These are phyloP conservation scores for Cadophora gregata DNA, from an alignment of 2,329 filamentous ascomycete genomes.

Conservation along the genomic window DNA sequence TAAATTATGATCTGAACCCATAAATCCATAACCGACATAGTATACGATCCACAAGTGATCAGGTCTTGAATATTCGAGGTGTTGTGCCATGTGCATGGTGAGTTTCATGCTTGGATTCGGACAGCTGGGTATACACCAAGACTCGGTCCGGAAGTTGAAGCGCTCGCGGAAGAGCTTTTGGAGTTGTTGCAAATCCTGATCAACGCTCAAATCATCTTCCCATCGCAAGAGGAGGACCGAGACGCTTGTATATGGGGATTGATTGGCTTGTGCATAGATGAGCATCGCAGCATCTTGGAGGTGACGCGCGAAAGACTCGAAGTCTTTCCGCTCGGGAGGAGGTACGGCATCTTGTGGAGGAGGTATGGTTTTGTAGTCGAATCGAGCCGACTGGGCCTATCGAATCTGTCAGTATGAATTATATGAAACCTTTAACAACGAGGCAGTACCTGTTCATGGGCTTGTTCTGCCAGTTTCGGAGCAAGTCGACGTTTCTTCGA, in stretches of 20 bases:
- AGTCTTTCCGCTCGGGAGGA: conserved; percentile 53
- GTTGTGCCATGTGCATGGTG: conserved; percentile 63
- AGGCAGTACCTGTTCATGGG: conserved; percentile 42
- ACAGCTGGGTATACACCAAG: conserved; percentile 65
- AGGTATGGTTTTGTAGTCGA: conserved; percentile 42
- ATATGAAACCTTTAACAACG: conserved; percentile 11
- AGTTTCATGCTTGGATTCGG: conserved; percentile 66
- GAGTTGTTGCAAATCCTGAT: conserved; percentile 59
- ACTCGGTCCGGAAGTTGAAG: conserved; percentile 65
- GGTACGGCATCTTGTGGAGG: conserved; percentile 41
- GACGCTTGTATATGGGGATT: conserved; percentile 61
- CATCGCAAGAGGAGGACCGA: conserved; percentile 66
- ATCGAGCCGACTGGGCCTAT: conserved; percentile 40
- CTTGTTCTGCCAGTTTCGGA: conserved; percentile 45
- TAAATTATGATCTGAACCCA: conserved; percentile 63
- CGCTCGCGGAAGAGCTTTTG: conserved; percentile 63
- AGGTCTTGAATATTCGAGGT: conserved; percentile 61
- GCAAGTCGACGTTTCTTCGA: conserved; percentile 46
- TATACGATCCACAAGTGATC: conserved; percentile 69
- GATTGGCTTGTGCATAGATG: conserved; percentile 67
- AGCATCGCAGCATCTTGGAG: conserved; percentile 72
- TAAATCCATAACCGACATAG: conserved; percentile 66
- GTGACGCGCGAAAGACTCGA: conserved; percentile 70
- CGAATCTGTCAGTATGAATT: conserved; percentile 26
- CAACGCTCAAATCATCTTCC: conserved; percentile 63